Conservation (phyloP, 139 green algal genomes). For the Haematococcus lacustris region DNA sequence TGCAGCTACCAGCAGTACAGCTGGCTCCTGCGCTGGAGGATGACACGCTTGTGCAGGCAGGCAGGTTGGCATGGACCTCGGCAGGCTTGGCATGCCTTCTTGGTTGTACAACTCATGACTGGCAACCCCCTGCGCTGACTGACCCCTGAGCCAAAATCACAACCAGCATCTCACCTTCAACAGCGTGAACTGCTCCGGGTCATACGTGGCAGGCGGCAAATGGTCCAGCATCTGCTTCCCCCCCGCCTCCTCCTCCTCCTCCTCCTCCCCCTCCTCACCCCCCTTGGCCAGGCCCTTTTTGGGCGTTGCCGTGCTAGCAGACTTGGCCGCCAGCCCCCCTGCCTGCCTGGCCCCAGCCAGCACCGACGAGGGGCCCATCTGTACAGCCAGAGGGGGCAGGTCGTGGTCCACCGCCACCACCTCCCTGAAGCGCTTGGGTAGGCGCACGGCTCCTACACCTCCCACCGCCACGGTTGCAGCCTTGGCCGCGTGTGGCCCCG, state of each 20-base stretch:
- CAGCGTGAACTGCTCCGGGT: slow-evolving; percentile 15
- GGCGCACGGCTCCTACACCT: too few relatives aligned
- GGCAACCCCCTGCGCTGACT: background rate
- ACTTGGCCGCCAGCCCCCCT: background rate
- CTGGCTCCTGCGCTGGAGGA: background rate
- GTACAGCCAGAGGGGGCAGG: too few relatives aligned
- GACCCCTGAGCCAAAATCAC: too few relatives aligned
- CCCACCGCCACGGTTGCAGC: too few relatives aligned
- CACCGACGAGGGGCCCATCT: background rate
- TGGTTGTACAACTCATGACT: background rate
- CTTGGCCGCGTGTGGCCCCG: too few relatives aligned
- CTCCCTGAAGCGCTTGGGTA: too few relatives aligned
- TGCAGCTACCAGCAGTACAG: background rate
- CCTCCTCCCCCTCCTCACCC: too few relatives aligned
- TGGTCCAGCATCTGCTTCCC: slow-evolving; percentile 2
- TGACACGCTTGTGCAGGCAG: background rate
- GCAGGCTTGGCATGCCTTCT: background rate
- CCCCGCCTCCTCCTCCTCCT: background rate
- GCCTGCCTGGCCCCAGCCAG: too few relatives aligned
- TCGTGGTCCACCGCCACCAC: too few relatives aligned
- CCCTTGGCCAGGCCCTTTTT: too few relatives aligned
- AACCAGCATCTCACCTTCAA: slow-evolving; percentile 26
- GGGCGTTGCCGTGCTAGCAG: too few relatives aligned
- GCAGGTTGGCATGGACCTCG: background rate
- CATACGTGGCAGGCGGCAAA: slow-evolving; percentile 18